Conservation (phyloP, 208 protist genomes). For the Trypanosoma scelopori region DNA sequence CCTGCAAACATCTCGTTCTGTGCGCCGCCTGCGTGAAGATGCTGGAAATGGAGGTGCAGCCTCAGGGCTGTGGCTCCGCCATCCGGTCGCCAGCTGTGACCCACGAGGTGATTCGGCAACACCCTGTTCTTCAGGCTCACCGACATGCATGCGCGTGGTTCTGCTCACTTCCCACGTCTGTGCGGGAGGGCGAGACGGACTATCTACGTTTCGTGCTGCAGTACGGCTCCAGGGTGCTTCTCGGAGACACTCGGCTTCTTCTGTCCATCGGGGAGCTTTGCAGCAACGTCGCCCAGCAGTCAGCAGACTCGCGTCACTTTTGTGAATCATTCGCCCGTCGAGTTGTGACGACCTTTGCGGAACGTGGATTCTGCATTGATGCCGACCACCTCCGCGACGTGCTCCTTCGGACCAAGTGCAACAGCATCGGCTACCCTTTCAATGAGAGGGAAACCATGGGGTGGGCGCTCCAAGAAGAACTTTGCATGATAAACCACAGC, state of each 20-base stretch:
- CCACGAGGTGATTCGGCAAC: not conserved
- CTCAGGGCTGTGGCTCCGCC: not conserved
- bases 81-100: not conserved
- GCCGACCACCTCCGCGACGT: constrained; percentile 54
- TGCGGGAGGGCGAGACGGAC: constrained; percentile 76
- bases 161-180: constrained; percentile 52
- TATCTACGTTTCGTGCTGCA: constrained; percentile 76
- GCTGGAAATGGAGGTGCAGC: constrained; percentile 23
- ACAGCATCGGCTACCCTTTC: constrained; percentile 85
- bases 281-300: constrained; percentile 43
- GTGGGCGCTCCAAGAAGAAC: constrained; percentile 63
- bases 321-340: constrained; percentile 57
- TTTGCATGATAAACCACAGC: constrained; percentile 88
- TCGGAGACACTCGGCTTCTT: constrained; percentile 43
- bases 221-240: constrained; percentile 51
- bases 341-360: constrained; percentile 25
- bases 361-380: constrained; percentile 33
- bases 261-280: constrained; percentile 33
- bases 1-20: constrained; percentile 74
- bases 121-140: constrained; percentile 49
- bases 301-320: constrained; percentile 31
- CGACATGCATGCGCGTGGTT: constrained; percentile 66
- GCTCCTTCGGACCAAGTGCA: constrained; percentile 62
- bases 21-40: constrained; percentile 34
- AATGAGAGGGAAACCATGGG: constrained; percentile 56